Conservation (phyloP, 2,329 filamentous ascomycete species). For the Curvularia spicifera region DNA sequence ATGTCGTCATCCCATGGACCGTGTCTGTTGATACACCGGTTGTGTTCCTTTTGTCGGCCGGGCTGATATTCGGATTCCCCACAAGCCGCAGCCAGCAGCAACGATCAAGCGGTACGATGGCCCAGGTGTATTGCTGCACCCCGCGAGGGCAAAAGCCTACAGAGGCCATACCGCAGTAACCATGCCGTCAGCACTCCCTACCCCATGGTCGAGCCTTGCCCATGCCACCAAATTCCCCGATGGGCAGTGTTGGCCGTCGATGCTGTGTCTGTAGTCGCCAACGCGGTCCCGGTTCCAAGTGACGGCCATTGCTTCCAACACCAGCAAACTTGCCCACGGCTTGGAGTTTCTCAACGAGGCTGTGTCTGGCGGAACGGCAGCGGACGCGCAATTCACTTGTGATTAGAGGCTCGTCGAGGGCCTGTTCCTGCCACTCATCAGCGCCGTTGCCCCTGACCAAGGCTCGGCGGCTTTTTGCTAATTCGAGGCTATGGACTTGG, state of each 20-base stretch:
- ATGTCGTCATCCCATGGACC: background rate
- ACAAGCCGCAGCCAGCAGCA: constrained; percentile 8
- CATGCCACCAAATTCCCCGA: background rate
- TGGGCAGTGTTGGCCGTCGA: constrained; percentile 6
- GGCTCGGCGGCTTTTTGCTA: constrained; percentile 42
- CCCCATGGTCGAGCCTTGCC: constrained; percentile 3
- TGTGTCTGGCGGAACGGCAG: constrained; percentile 9
- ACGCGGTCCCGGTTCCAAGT: constrained; percentile 5
- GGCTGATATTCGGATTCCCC: constrained; percentile 7
- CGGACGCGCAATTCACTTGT: constrained; percentile 19
- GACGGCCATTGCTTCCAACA: background rate
- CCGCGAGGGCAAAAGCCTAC: background rate
- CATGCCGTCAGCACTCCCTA: constrained; percentile 2
- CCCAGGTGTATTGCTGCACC: background rate
- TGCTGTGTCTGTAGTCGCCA: constrained; percentile 1
- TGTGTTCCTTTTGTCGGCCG: constrained; percentile 5
- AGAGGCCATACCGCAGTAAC: background rate
- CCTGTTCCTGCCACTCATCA: constrained; percentile 25
- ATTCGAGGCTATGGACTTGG: constrained; percentile 34
- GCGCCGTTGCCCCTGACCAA: constrained; percentile 42
- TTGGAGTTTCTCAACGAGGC: constrained; percentile 14
- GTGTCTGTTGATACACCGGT: background rate
- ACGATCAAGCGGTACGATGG: constrained; percentile 1
- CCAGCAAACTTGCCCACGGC: constrained; percentile 1
- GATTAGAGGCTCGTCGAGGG: constrained; percentile 12